These are phyloP conservation scores for Forsythia suspensa DNA, from an alignment of 257 asterid species.

Conservation along the genomic window DNA sequence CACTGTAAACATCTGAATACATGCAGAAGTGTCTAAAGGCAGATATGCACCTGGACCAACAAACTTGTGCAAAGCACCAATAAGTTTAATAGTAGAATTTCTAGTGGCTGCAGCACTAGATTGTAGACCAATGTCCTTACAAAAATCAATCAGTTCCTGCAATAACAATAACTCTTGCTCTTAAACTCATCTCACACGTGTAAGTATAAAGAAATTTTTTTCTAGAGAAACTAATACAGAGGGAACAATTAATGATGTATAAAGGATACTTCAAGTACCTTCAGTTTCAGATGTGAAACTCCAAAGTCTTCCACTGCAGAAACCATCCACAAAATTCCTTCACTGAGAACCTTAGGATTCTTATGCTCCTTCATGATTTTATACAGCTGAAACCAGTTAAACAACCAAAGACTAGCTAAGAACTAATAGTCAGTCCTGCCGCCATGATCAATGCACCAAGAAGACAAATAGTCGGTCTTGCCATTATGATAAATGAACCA, in stretches of 20 bases:
- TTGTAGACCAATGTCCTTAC: conserved; percentile 94
- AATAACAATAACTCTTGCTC: not conserved
- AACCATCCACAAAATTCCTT: conserved; percentile 95
- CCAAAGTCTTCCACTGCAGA: conserved; percentile 93
- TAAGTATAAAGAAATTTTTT: no score
- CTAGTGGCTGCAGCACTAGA: conserved; percentile 99
- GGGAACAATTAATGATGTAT: not conserved
- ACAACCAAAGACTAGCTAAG: no score
- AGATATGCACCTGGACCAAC: conserved; percentile 88
- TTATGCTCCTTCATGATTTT: conserved; percentile 97
- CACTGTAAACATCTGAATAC: conserved; percentile 22
- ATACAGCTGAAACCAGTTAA: conserved; percentile 50
- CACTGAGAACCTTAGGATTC: conserved; percentile 98
- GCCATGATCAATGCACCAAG: no score
- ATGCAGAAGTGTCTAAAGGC: conserved; percentile 12
- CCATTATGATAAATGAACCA: no score
- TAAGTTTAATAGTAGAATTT: conserved; percentile 86
- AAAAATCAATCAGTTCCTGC: conserved; percentile 94
- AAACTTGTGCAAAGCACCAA: conserved; percentile 91
- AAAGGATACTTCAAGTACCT: conserved; percentile 46
- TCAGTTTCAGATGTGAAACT: conserved; percentile 67
- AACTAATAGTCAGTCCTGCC: no score
- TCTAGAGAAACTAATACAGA: no score
- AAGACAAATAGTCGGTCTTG: no score
- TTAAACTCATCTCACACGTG: no score